phyloP scores from a whole-genome alignment of 768 basidiomycete species.

The Pleurotus tuber-regium region DNA sequence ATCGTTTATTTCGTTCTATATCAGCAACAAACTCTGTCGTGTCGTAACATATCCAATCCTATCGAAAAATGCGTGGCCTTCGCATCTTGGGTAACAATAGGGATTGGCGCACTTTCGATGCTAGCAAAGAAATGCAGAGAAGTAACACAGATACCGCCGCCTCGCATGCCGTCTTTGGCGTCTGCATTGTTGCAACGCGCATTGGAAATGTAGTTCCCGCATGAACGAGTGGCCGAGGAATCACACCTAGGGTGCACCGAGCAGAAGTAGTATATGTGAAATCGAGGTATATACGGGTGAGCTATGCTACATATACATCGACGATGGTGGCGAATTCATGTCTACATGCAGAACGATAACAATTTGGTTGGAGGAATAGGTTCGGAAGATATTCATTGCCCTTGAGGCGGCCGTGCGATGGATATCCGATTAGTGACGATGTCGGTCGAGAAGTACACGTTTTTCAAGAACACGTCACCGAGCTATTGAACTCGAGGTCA shows the following conservation, averaged over 20 bases:
- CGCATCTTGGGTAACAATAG: no score
- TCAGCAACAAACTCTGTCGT: slow-evolving; percentile 8
- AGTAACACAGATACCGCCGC: no score
- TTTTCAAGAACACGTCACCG: slow-evolving; percentile 21
- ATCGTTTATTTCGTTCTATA: not conserved
- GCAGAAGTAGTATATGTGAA: no score
- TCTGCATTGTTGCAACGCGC: no score
- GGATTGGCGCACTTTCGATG: no score
- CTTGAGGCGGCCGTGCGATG: slow-evolving; percentile 2
- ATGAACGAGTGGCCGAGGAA: no score
- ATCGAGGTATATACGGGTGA: not conserved
- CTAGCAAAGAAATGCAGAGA: no score
- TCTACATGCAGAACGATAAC: no score
- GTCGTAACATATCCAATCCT: slow-evolving; percentile 1
- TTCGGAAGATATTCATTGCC: not conserved
- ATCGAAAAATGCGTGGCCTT: not conserved
- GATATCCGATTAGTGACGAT: slow-evolving; percentile 14
- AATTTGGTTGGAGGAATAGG: not conserved
- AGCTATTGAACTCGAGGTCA: slow-evolving; percentile 8
- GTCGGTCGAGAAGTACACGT: slow-evolving; percentile 17
- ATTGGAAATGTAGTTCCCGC: no score
- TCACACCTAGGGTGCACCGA: no score
- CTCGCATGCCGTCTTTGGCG: no score
- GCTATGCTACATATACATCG: slow-evolving; percentile 4
- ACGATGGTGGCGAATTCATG: not conserved